Evolutionary conservation across 2,329 filamentous ascomycete species (phyloP), one percentile per base, ranked within the genome.

Genomic region (Massarina eburnea): DNA sequence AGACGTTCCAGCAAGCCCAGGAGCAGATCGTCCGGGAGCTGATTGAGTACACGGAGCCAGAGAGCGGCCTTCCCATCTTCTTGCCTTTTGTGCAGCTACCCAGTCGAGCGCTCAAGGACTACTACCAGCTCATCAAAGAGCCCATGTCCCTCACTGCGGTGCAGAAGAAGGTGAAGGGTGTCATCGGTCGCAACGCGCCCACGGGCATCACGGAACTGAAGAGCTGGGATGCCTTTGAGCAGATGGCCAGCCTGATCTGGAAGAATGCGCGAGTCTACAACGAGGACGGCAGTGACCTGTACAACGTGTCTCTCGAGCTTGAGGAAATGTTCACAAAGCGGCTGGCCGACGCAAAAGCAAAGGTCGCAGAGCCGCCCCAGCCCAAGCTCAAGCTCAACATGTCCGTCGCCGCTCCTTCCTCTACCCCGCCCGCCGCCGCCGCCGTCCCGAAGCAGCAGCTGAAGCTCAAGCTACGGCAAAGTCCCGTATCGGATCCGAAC

Each of bases 221-320:
- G 67, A 87, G 76, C 40, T 96, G 91, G 91, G 80, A 84, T 45
- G 80, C 84, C 1, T 89, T 96, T 55, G 89, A 90, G 66, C 84
- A 91, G 43, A 88, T 88, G 61, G 79, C 89, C 10, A 88, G 84
- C 59, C 79, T 89, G 41, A 84, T 96, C 34, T 96, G 91, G 91
- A 80, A 80, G 39, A 96, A 96, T 68, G 90, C 91, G 0, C 87
- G 84, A 61, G 86, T 86, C 48, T 96, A 92, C 75, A 96, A 96
- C 57, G 89, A 96, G 68, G 91, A 96, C 63, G 88, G 86, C 3
- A 96, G 91, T 61, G 86, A 90, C 14, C 91, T 96, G 41, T 89
- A 85, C 53, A 77, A 81, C 18, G 76, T 94, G 49, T 89, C 90
- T 1, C 81, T 84, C 39, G 84, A 94, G 48, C 80, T 96, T 6